A percentile compares a stretch with the other conserved stretches of the same genome.
phyloP scores from a whole-genome alignment of 2,329 filamentous ascomycete species.

The Ophiostoma tasmaniense region DNA sequence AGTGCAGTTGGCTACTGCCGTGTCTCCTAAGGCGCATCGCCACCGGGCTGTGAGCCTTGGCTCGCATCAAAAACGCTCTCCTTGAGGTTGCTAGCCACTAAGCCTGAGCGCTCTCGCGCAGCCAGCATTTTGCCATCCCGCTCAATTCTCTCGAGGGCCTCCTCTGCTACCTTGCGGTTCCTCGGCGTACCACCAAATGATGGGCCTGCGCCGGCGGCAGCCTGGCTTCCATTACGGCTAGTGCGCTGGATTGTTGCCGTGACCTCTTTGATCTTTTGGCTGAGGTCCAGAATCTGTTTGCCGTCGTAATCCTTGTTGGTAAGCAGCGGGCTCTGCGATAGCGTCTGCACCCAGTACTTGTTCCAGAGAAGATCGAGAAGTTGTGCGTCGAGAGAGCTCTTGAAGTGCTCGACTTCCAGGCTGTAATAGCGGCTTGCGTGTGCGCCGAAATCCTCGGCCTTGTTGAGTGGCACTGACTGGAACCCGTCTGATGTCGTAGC shows the following conservation, averaged over 20 bases:
- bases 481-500: conserved; percentile 46
- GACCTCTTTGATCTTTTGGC: conserved; percentile 68
- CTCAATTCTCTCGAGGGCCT: conserved; percentile 51
- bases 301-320: conserved; percentile 89
- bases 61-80: conserved; percentile 45
- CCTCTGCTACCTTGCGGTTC: conserved; percentile 31
- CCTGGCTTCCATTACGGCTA: conserved; percentile 23
- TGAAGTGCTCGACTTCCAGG: conserved; percentile 87
- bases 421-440: conserved; percentile 87
- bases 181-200: conserved; percentile 22
- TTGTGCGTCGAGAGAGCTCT: conserved; percentile 80
- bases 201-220: conserved; percentile 24
- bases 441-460: conserved; percentile 91
- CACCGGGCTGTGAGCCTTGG: background rate
- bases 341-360: conserved; percentile 97
- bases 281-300: conserved; percentile 84
- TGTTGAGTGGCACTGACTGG: conserved; percentile 78
- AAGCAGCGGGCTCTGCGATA: conserved; percentile 82
- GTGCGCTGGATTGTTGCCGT: conserved; percentile 32
- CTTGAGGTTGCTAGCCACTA: conserved; percentile 56
- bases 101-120: conserved; percentile 52
- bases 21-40: background rate
- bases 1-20: background rate
- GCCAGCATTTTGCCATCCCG: conserved; percentile 53
- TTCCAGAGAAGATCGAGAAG: conserved; percentile 90